Conservation (phyloP, 2,329 filamentous ascomycete genomes). For the Hansfordia pulvinata region DNA sequence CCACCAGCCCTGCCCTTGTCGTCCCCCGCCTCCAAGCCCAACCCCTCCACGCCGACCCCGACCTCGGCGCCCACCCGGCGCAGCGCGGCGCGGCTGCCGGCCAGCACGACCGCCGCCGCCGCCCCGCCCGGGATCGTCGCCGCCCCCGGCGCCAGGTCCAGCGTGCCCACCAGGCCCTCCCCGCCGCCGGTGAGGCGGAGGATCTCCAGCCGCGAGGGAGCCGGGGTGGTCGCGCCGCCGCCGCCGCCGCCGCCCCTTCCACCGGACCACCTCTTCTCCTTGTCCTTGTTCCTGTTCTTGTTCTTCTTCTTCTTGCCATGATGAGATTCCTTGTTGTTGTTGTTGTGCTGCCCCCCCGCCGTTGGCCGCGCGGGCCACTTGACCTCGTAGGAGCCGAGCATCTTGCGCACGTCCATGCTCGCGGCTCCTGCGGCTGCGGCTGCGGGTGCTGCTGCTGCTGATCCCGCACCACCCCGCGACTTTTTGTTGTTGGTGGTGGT, state of each 20-base stretch:
- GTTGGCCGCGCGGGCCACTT: too few relatives aligned
- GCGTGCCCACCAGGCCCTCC: constrained; percentile 7
- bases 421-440: too few relatives aligned
- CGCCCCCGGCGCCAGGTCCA: constrained; percentile 1
- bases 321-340: too few relatives aligned
- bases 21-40: background rate
- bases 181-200: constrained; percentile 9
- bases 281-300: constrained; percentile 3
- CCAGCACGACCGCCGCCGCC: constrained; percentile 8
- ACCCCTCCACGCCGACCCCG: background rate
- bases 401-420: constrained; percentile 7
- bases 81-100: constrained; percentile 8
- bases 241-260: constrained; percentile 1
- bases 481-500: constrained; percentile 2
- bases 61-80: constrained; percentile 4
- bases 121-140: background rate
- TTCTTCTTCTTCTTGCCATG: too few relatives aligned
- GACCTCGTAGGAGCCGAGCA: constrained; percentile 8
- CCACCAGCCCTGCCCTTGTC: background rate
- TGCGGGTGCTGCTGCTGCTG: too few relatives aligned
- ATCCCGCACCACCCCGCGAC: too few relatives aligned
- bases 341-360: too few relatives aligned
- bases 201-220: constrained; percentile 7
- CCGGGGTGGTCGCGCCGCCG: background rate
- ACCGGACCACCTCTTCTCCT: constrained; percentile 1